Evolutionary conservation across 192 early-diverging fungal species (phyloP).

Genomic region (Funneliformis mosseae): DNA sequence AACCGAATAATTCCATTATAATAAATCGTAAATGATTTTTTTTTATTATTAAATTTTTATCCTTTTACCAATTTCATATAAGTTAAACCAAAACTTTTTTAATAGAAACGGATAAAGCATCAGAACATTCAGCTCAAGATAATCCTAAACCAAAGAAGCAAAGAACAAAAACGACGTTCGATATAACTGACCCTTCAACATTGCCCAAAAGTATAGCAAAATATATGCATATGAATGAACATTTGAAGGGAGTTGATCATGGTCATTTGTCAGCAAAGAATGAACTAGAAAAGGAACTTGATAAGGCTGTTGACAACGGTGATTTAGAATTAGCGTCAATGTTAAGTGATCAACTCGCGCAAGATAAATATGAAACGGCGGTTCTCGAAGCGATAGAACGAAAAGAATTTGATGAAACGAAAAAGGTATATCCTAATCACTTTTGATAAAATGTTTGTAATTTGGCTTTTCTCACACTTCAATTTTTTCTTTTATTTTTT

Average conservation of each 20-base stretch:
- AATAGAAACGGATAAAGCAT: neutral
- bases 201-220: conserved; percentile 23
- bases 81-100: neutral
- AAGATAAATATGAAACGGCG: conserved; percentile 11
- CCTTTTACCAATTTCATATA: neutral
- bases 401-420: conserved; percentile 30
- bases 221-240: conserved; percentile 27
- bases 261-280: conserved; percentile 15
- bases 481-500: neutral
- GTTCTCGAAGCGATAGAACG: conserved; percentile 24
- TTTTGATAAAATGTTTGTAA: neutral
- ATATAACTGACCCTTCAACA: neutral
- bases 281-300: conserved; percentile 28
- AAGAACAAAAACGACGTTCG: neutral
- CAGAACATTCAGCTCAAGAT: too few species aligned
- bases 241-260: conserved; percentile 32
- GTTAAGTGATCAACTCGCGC: conserved; percentile 26
- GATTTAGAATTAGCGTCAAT: conserved; percentile 25
- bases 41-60: neutral
- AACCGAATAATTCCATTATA: neutral
- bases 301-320: conserved; percentile 25
- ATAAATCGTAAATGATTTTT: neutral
- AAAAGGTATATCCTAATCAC: conserved; percentile 10
- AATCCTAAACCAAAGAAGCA: neutral
- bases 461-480: neutral